Evolutionary conservation across 768 basidiomycete species (phyloP), one percentile per base, ranked within the genome.

Genomic region (Tulasnella sp.): DNA sequence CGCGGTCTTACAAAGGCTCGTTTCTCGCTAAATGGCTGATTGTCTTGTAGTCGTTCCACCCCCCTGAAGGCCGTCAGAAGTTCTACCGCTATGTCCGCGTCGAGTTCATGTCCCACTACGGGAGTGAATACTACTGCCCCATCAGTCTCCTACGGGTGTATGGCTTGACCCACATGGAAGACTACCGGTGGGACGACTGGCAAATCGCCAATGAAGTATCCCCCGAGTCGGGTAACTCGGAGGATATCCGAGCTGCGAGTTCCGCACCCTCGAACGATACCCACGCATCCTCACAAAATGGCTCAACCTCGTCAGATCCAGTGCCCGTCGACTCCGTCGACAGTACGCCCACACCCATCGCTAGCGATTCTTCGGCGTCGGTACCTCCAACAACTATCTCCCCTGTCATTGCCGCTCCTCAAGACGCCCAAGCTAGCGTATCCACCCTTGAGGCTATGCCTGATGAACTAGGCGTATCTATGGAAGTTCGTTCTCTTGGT

Each of bases 111-210:
- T 85, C 88, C 0, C 85, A 92, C 66, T 98, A 96, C 64, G 88
- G 91, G 17, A 85, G 80, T 64, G 96, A 99, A 69, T 98, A 85
- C 70, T 98, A 92, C 67, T 99, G 96, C 65, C 96, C 96, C 0
- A 75, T 98, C 15, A 92, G 88, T 0, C 78, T 97, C 0, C 76
- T 98, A 15, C 83, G 91, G 27, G 91, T 96, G 1, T 98, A 92
- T 61, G 96, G 96, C 4, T 80, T 94, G 53, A 97, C 92, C 1
- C 92, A 98, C 71, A 81, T 98, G 61, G 93, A 98, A 61, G 81
- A 92, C 64, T 98, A 87, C 81, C 93, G 94, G 63, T 86, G 89
- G 84, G 87, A 89, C 48, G 73, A 74, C 5, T 90, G 86, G 86
- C 80, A 85, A 63, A 76, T 73, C 3, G 55, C 31, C 2, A 37